Conservation (phyloP, 2,329 filamentous ascomycete species). For the Talaromyces sp. region DNA sequence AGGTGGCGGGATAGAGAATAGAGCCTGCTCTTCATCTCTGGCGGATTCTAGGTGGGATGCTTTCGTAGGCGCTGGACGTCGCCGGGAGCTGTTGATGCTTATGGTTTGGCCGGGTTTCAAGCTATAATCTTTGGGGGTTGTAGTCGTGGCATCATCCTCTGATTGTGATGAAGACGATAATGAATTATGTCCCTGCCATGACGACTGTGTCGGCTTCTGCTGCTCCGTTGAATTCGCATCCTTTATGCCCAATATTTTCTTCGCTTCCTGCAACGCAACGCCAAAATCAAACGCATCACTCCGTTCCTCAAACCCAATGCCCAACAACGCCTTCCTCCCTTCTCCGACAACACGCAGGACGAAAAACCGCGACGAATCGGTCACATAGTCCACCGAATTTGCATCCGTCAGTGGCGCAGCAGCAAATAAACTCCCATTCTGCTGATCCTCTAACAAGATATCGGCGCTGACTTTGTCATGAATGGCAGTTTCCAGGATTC, state of each 20-base stretch:
- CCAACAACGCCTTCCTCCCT: slow-evolving; percentile 73
- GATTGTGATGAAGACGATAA: not conserved
- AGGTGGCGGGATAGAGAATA: slow-evolving; percentile 75
- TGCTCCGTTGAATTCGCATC: slow-evolving; percentile 23
- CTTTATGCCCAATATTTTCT: slow-evolving; percentile 65
- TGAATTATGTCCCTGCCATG: slow-evolving; percentile 18
- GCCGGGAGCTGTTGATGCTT: slow-evolving; percentile 69
- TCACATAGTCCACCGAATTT: slow-evolving; percentile 68
- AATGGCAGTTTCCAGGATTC: slow-evolving; percentile 71
- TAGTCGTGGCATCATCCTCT: not conserved
- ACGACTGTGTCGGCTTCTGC: not conserved
- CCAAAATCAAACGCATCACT: slow-evolving; percentile 83
- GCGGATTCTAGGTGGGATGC: slow-evolving; percentile 19
- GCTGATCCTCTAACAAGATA: slow-evolving; percentile 73
- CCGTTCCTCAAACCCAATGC: slow-evolving; percentile 83
- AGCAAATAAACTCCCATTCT: slow-evolving; percentile 72
- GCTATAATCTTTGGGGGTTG: slow-evolving; percentile 64
- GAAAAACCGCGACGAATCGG: slow-evolving; percentile 81
- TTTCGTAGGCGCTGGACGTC: slow-evolving; percentile 31
- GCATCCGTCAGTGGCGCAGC: slow-evolving; percentile 71
- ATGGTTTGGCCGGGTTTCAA: slow-evolving; percentile 89
- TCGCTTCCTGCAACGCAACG: slow-evolving; percentile 73
- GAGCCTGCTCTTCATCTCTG: slow-evolving; percentile 43
- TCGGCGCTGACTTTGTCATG: slow-evolving; percentile 65
- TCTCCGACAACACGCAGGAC: slow-evolving; percentile 75